Percentiles rank a stretch among this genome's conserved stretches.
Evolutionary conservation across 202 grass and related monocot species (phyloP).

Genomic region (Digitaria exilis): DNA sequence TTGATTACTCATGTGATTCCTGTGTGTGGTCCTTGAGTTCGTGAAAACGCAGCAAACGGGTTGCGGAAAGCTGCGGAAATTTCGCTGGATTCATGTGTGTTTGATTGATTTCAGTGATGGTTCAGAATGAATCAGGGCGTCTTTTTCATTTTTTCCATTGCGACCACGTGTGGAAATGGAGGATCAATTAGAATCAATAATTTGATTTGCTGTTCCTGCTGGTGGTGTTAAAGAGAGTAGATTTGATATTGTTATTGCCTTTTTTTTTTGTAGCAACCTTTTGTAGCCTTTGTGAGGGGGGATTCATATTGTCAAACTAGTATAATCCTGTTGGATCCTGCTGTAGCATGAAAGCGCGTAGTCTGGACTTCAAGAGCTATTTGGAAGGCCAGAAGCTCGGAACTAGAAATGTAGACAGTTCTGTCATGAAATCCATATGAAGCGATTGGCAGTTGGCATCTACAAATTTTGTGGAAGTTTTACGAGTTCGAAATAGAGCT

Average conservation of each 20-base stretch:
- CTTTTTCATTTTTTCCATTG: too few relatives aligned
- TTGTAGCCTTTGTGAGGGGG: neutral
- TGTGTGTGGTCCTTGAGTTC: too few relatives aligned
- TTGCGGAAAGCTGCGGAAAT: too few relatives aligned
- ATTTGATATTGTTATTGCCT: neutral
- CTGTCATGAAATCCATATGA: neutral
- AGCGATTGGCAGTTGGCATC: neutral
- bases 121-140: too few relatives aligned
- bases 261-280: too few relatives aligned
- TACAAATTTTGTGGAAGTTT: neutral
- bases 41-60: too few relatives aligned
- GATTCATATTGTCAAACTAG: slow-evolving; percentile 34
- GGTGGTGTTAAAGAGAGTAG: neutral
- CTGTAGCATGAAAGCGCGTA: neutral
- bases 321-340: neutral
- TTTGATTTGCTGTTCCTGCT: neutral
- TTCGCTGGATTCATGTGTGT: too few relatives aligned
- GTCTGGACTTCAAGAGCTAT: neutral
- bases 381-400: too few relatives aligned
- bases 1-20: too few relatives aligned
- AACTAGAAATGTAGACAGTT: neutral
- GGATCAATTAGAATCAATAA: neutral
- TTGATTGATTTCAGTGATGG: too few relatives aligned
- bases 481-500: neutral
- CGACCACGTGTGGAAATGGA: too few relatives aligned